Evolutionary conservation across 2,329 filamentous ascomycete genomes (phyloP).

Genomic region (Calonectria ilicicola): DNA sequence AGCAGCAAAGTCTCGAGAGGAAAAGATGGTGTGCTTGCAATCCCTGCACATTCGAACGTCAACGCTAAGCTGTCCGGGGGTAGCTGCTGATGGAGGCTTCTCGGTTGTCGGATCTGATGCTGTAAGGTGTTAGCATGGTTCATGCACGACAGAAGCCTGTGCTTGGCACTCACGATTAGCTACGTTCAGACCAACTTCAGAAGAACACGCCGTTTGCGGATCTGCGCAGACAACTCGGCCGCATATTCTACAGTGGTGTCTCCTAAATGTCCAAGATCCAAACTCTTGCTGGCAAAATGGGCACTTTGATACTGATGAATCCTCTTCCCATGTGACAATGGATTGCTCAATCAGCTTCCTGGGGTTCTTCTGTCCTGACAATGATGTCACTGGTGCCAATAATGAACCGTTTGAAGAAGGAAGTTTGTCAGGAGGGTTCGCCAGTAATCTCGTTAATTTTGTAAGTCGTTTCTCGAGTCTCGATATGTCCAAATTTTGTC

Average conservation of each 20-base stretch:
- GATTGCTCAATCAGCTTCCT: constrained; percentile 89
- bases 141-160: neutral
- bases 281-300: constrained; percentile 98
- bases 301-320: constrained; percentile 81
- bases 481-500: constrained; percentile 87
- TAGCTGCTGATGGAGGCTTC: constrained; percentile 50
- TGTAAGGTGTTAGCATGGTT: constrained; percentile 11
- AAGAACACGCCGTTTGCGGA: constrained; percentile 84
- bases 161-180: constrained; percentile 22
- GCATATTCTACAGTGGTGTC: constrained; percentile 95
- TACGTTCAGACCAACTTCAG: constrained; percentile 79
- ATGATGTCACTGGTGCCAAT: constrained; percentile 69
- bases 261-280: constrained; percentile 88
- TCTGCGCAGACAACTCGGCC: constrained; percentile 95
- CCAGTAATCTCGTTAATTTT: constrained; percentile 86
- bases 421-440: constrained; percentile 78
- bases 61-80: constrained; percentile 70
- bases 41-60: constrained; percentile 94
- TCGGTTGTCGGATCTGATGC: constrained; percentile 51
- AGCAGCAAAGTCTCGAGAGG: constrained; percentile 80
- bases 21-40: constrained; percentile 74
- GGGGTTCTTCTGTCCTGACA: constrained; percentile 78
- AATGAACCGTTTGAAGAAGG: constrained; percentile 62
- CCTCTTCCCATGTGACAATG: constrained; percentile 95
- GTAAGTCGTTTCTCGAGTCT: constrained; percentile 92